Base-by-base conservation (phyloP, 2,329 filamentous ascomycete genomes). In the Colletotrichum sp. region DNA sequence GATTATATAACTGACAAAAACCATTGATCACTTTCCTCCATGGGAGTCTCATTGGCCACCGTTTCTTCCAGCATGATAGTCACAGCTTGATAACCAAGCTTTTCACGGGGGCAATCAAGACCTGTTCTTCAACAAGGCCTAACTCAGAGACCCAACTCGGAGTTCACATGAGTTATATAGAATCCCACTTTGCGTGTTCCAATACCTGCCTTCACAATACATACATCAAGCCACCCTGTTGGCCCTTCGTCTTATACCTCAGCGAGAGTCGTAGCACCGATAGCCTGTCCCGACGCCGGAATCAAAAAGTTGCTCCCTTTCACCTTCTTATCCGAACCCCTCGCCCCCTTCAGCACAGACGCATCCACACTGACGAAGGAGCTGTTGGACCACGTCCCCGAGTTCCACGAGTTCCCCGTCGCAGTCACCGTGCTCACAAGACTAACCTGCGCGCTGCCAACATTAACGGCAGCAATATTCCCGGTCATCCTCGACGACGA, bases 351-450 rank as follows among this genome's bases (percentile, higher is more conserved):
- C 27, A 87, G 79, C n/a, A 80, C 79, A 2, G 80, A 80, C 2
- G 80, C 76, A 74, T 84, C 81, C 1, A 84, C 80, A 64, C 85
- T 87, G 72, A 79, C 77, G 78, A 87, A 87, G 12, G 81, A 81
- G 68, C 81, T 82, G 75, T 87, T 84, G 2, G 82, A 80, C 86
- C 85, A 87, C 16, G 80, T 81, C 32, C 82, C 79, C 11, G 78
- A 82, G 68, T 86, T 82, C 86, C 86, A 87, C 19, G 84, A 86
- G 76, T 87, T 87, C 0, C 85, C 84, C 27, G 80, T 83, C 8
- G 81, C 80, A 9, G 76, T 78, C 2, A 79, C 78, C 1, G 79
- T 78, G 25, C 71, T 77, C 27, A 80, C 72, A 6, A 82, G 78
- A 69, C 72, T 80, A 15, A 79, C 79, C 74, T 82, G 79, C 25